These are phyloP conservation scores for Clitocybe nebularis DNA, from an alignment of 1,284 basidiomycete species.

Conservation along the genomic window DNA sequence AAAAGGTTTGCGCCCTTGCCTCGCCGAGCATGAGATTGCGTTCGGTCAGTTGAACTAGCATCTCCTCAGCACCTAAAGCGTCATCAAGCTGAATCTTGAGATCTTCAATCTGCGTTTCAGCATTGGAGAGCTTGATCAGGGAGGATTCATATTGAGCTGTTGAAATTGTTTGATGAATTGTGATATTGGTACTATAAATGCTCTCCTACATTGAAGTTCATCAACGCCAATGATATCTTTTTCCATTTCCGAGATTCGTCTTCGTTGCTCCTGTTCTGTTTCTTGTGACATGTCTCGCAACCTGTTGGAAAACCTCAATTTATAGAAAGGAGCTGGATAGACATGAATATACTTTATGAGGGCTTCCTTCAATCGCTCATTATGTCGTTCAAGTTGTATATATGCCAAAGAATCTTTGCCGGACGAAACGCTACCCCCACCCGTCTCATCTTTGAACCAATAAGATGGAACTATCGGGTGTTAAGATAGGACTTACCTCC, in stretches of 20 bases:
- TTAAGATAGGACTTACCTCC: conserved; percentile 40
- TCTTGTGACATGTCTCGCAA: conserved; percentile 87
- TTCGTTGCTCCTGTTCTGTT: conserved; percentile 81
- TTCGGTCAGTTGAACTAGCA: conserved; percentile 94
- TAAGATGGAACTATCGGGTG: neutral
- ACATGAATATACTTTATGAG: conserved; percentile 63
- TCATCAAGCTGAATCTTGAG: conserved; percentile 95
- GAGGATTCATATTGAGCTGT: conserved; percentile 78
- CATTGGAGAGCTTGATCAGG: conserved; percentile 76
- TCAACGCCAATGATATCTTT: conserved; percentile 74
- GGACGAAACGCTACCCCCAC: conserved; percentile 31
- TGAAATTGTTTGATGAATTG: conserved; percentile 9
- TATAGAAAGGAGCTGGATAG: neutral
- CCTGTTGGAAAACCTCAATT: conserved; percentile 33
- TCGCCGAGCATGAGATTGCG: conserved; percentile 89
- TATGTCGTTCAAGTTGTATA: conserved; percentile 95
- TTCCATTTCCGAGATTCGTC: conserved; percentile 84
- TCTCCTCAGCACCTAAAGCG: conserved; percentile 92
- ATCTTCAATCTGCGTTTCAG: conserved; percentile 89
- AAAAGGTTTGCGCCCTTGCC: conserved; percentile 35
- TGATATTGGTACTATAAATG: neutral
- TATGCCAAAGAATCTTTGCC: conserved; percentile 73
- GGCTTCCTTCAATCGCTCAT: conserved; percentile 92
- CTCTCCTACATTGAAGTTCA: conserved; percentile 59
- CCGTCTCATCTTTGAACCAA: neutral